Percentiles rank a stretch among this genome's conserved stretches.
These are phyloP conservation scores for Hypoxylon subgilvum DNA, from an alignment of 495 filamentous ascomycete genomes.

Conservation along the genomic window DNA sequence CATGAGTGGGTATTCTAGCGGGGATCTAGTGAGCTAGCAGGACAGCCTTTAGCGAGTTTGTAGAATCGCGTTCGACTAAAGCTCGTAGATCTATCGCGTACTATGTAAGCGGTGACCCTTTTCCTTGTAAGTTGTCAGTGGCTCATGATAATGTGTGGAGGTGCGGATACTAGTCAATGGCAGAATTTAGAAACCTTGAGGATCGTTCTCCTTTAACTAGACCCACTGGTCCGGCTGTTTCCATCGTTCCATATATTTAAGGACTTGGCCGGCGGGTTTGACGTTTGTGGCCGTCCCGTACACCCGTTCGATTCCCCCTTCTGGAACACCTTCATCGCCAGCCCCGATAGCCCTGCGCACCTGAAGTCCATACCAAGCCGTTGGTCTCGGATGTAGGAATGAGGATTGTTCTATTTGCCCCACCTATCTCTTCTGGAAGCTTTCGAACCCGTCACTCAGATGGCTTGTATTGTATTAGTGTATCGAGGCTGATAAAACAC, in stretches of 20 bases:
- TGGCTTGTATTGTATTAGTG: not conserved
- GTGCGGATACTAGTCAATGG: not conserved
- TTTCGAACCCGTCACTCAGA: not conserved
- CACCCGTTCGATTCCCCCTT: not conserved
- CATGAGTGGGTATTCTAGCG: not conserved
- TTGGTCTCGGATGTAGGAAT: constrained; percentile 13
- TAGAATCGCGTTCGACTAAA: not conserved
- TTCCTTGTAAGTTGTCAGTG: constrained; percentile 7
- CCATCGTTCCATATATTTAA: not conserved
- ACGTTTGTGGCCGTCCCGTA: not conserved
- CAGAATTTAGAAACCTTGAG: not conserved
- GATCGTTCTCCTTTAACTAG: not conserved
- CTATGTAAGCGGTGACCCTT: not conserved
- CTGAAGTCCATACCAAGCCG: constrained; percentile 8
- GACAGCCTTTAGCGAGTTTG: too few relatives aligned
- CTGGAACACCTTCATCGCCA: constrained; percentile 1
- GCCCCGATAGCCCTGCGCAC: not conserved
- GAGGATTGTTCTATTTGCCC: constrained; percentile 2
- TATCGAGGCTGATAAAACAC: too few relatives aligned
- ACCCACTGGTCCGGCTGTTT: not conserved
- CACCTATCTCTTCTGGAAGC: constrained; percentile 24
- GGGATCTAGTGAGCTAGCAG: too few relatives aligned
- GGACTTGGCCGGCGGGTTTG: not conserved
- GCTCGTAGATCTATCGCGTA: not conserved
- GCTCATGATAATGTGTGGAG: constrained; percentile 7